These are phyloP conservation scores for Rhizopus microsporus DNA, from an alignment of 371 early-diverging fungal species.

Conservation along the genomic window DNA sequence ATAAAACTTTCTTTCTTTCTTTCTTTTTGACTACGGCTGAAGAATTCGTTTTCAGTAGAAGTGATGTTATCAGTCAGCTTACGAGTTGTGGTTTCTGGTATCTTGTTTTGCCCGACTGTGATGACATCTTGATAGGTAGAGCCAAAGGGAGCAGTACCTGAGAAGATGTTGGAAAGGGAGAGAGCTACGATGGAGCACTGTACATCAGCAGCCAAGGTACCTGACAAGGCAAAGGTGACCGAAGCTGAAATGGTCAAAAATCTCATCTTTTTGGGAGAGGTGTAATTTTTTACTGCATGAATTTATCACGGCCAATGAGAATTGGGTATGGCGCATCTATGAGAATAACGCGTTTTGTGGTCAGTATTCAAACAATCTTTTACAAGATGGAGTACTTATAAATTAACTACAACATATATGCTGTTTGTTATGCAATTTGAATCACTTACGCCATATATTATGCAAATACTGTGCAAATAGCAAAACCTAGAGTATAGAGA, in stretches of 20 bases:
- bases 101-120: constrained; percentile 17
- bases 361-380: too few species aligned
- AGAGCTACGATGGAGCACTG: constrained; percentile 45
- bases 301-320: too few species aligned
- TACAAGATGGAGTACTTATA: too few species aligned
- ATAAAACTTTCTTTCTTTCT: too few species aligned
- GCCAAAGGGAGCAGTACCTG: constrained; percentile 41
- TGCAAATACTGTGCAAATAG: too few species aligned
- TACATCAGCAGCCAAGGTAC: constrained; percentile 31
- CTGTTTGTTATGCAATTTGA: too few species aligned
- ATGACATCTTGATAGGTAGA: constrained; percentile 39
- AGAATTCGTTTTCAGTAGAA: constrained; percentile 58
- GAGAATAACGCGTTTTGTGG: too few species aligned
- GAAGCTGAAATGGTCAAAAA: constrained; percentile 15
- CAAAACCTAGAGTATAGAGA: too few species aligned
- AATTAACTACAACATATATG: too few species aligned
- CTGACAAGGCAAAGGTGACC: constrained; percentile 13
- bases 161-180: constrained; percentile 35
- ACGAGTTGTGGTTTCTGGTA: constrained; percentile 34
- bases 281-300: too few species aligned
- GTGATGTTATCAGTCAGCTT: constrained; percentile 36
- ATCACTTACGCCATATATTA: too few species aligned
- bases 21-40: constrained; percentile 29
- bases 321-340: too few species aligned
- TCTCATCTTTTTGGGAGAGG: constrained; percentile 10